These are phyloP conservation scores for Podila epigama DNA, from an alignment of 192 early-diverging fungal species.

Conservation along the genomic window DNA sequence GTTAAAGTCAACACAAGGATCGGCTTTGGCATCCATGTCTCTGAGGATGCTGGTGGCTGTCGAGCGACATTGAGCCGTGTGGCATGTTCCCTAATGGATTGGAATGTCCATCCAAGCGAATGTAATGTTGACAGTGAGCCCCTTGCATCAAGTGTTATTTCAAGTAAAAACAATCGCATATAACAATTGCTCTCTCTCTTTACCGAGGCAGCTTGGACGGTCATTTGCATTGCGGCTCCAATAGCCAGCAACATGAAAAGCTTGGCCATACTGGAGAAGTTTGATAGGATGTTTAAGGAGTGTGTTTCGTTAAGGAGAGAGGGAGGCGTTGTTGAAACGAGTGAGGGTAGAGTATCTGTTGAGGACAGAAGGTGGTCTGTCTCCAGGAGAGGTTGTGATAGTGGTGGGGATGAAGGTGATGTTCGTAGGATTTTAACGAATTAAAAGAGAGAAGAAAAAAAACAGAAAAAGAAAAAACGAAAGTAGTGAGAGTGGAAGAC, in stretches of 20 bases:
- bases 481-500: too few species aligned
- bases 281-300: too few species aligned
- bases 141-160: background rate
- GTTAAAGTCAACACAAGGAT: conserved; percentile 76
- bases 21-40: conserved; percentile 55
- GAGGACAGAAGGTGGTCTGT: too few species aligned
- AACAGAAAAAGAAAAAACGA: too few species aligned
- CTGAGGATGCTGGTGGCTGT: conserved; percentile 55
- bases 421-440: too few species aligned
- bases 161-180: background rate
- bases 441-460: too few species aligned
- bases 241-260: conserved; percentile 15
- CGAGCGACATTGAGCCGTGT: conserved; percentile 57
- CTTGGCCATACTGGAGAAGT: background rate
- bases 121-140: background rate
- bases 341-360: too few species aligned
- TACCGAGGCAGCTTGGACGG: background rate
- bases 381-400: too few species aligned
- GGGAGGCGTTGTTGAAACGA: too few species aligned
- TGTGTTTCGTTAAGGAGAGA: too few species aligned
- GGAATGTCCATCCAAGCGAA: background rate
- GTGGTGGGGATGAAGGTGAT: too few species aligned
- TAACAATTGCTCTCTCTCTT: background rate
- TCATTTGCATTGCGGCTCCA: conserved; percentile 15
- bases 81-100: conserved; percentile 50